Evolutionary conservation across 148 eudicot genomes (phyloP), one percentile per base, ranked within the genome.

Genomic region (Heliosperma pusillum): DNA sequence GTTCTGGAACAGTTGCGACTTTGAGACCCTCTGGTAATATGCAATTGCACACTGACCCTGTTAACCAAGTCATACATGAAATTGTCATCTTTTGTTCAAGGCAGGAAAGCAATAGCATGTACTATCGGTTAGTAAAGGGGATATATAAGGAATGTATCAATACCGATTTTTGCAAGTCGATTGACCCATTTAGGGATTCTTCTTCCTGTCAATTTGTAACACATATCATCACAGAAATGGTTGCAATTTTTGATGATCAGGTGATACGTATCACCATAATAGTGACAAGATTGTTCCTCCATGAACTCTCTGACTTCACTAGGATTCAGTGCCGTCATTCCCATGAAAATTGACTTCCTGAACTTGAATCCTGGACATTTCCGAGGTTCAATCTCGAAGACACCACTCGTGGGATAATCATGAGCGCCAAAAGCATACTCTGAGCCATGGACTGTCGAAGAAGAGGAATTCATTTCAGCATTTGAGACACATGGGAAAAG

Each of bases 381-480:
- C 64, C 90, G 90, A 3, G 98, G 96, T 72, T 90, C 98, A 71
- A 91, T 85, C 79, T 93, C 98, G 76, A 93, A 93, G 58, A 93
- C 93, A 47, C 98, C 98, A 83, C 92, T 93, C 67, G 90, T 80
- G 44, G 96, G 87, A 68, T 70, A 84, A 76, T 91, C 96, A 76
- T 90, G 96, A 72, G 96, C 98, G 27, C 98, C 98, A 77, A 93
- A 93, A 66, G 93, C 98, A 84, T 91, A 93, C 82, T 93, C 98
- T 57, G 88, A 82, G 27, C 93, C 97, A 70, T 91, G 77, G 33
- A 93, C 98, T 93, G 89, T 36, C 71, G 52, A 70, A 70, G 42
- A 52, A 70, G 73, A 26, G 55, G 56, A 69, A 69, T 30, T 25
- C 33, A 36, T 20, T 36, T 66, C 21, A 66, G 50, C 47, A 66